Conservation (phyloP, 148 eudicot species). For the Persicaria tinctoria region DNA sequence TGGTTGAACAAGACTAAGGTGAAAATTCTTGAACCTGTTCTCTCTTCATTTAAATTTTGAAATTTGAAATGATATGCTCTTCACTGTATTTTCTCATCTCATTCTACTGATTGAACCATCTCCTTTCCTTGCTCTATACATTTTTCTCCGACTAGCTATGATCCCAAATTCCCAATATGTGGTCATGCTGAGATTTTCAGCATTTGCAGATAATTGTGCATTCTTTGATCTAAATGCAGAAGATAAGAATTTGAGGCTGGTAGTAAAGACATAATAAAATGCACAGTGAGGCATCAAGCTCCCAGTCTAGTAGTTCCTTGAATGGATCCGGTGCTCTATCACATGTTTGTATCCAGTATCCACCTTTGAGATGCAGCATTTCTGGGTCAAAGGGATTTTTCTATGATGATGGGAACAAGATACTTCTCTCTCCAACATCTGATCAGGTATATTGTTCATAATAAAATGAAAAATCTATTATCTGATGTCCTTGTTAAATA, state of each 20-base stretch:
- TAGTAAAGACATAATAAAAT: constrained; percentile 26
- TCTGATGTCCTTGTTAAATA: constrained; percentile 6
- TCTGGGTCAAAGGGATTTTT: constrained; percentile 64
- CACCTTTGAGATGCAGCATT: constrained; percentile 66
- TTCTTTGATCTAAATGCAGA: background rate
- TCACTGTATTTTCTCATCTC: background rate
- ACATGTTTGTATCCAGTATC: constrained; percentile 78
- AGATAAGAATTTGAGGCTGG: constrained; percentile 9
- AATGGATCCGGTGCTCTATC: constrained; percentile 81
- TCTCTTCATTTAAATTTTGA: background rate
- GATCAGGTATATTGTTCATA: constrained; percentile 41
- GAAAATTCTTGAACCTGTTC: background rate
- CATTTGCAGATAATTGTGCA: background rate
- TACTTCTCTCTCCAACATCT: constrained; percentile 58
- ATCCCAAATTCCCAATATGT: background rate
- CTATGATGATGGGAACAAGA: constrained; percentile 86
- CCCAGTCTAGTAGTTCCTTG: constrained; percentile 43
- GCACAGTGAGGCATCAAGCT: constrained; percentile 62
- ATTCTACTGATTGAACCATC: background rate
- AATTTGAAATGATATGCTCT: background rate
- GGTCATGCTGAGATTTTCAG: background rate
- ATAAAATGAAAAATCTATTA: background rate
- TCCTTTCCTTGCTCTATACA: background rate
- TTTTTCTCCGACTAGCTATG: background rate
- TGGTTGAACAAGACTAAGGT: constrained; percentile 3